phyloP scores from a whole-genome alignment of 169 alveolate genomes.

The Plasmodium relictum region DNA sequence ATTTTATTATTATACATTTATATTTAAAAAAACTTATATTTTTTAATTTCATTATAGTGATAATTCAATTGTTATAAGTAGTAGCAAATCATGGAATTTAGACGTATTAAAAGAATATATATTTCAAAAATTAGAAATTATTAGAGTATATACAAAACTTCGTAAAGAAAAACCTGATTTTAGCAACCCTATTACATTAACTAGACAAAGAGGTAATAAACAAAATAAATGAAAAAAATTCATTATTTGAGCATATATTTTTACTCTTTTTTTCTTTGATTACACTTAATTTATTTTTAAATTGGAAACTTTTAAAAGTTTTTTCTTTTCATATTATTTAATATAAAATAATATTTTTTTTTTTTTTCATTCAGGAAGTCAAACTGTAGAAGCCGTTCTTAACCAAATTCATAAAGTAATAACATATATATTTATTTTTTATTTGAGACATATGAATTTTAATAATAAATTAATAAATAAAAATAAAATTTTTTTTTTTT shows the following conservation, averaged over 20 bases:
- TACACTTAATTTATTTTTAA: background rate
- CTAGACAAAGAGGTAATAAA: conserved; percentile 85
- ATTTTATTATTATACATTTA: background rate
- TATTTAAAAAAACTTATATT: background rate
- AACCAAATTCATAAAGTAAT: conserved; percentile 80
- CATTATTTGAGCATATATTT: background rate
- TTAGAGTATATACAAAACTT: conserved; percentile 96
- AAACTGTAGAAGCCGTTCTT: conserved; percentile 80
- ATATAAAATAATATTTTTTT: background rate
- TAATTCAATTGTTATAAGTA: conserved; percentile 66
- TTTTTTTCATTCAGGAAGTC: conserved; percentile 72
- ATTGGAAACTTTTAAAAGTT: background rate
- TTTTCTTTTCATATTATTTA: background rate
- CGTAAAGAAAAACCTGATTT: conserved; percentile 96
- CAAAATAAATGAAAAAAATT: background rate
- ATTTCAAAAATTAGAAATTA: conserved; percentile 80
- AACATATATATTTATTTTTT: conserved; percentile 51
- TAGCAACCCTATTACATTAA: conserved; percentile 94
- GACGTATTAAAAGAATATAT: conserved; percentile 80
- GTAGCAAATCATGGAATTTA: conserved; percentile 80
- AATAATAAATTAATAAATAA: background rate
- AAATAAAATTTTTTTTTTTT: background rate
- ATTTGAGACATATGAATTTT: background rate
- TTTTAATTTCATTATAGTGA: conserved; percentile 27
- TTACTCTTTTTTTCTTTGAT: background rate